Evolutionary conservation across 495 filamentous ascomycete species (phyloP).

Genomic region (Immersiella caudata): DNA sequence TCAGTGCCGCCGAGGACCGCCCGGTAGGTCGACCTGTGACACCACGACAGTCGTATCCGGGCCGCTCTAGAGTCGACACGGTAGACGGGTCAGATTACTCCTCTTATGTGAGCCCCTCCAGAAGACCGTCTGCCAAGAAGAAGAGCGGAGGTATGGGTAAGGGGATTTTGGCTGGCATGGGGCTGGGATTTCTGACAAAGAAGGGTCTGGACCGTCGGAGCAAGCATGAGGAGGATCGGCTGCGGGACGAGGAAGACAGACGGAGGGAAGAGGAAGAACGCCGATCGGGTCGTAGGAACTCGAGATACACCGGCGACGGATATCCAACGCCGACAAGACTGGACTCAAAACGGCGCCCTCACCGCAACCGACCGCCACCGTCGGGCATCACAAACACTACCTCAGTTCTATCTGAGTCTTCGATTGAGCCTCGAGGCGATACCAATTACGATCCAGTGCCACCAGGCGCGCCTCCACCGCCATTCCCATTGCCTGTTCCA

Average conservation of each 20-base stretch:
- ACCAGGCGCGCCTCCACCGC: conserved; percentile 8
- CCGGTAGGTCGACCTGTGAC: conserved; percentile 30
- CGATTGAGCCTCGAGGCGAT: conserved; percentile 39
- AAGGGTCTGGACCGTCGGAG: conserved; percentile 64
- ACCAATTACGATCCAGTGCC: conserved; percentile 35
- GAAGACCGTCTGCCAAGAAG: conserved; percentile 39
- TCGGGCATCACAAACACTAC: conserved; percentile 37
- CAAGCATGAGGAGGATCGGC: conserved; percentile 63
- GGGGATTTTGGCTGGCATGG: conserved; percentile 66
- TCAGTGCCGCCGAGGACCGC: conserved; percentile 43
- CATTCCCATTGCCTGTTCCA: conserved; percentile 52
- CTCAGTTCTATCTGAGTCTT: conserved; percentile 44
- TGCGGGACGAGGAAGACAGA: conserved; percentile 66
- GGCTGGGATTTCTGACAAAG: conserved; percentile 65
- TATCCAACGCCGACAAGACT: conserved; percentile 58
- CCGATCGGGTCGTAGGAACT: conserved; percentile 41
- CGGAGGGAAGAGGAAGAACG: conserved; percentile 54
- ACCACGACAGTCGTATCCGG: conserved; percentile 47
- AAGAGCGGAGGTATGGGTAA: conserved; percentile 54
- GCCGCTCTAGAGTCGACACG: conserved; percentile 47
- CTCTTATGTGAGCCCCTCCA: conserved; percentile 52
- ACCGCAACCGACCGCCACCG: conserved; percentile 40
- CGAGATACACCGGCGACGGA: conserved; percentile 63
- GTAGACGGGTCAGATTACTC: conserved; percentile 53
- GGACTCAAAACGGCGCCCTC: conserved; percentile 44